phyloP scores from a whole-genome alignment of 495 filamentous ascomycete species.

The Hyaloscypha hepaticicola region DNA sequence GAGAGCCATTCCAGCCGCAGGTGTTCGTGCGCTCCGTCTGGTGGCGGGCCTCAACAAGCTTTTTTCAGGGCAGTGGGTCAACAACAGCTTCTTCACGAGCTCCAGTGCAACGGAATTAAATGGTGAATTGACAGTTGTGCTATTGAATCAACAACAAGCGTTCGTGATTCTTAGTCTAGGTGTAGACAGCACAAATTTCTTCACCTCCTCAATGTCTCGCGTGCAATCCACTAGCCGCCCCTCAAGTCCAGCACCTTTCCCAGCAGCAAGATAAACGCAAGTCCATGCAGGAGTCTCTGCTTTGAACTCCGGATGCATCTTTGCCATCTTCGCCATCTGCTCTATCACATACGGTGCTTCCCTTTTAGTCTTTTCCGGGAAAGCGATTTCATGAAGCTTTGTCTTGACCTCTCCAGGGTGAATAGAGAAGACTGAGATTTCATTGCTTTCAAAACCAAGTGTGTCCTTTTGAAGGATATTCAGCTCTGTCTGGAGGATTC shows the following conservation, averaged over 20 bases:
- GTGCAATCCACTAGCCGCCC: slow-evolving; percentile 23
- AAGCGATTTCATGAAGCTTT: slow-evolving; percentile 19
- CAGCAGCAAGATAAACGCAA: slow-evolving; percentile 24
- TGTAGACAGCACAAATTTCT: slow-evolving; percentile 5
- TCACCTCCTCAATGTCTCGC: slow-evolving; percentile 23
- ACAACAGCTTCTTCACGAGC: no score
- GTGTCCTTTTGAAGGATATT: slow-evolving; percentile 16
- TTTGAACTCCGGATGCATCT: slow-evolving; percentile 13
- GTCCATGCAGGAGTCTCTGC: slow-evolving; percentile 22
- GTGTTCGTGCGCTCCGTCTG: neutral
- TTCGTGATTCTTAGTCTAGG: slow-evolving; percentile 15
- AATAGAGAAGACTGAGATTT: slow-evolving; percentile 20
- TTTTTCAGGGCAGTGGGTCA: no score
- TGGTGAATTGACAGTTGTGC: neutral
- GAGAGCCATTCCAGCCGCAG: neutral
- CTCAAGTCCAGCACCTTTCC: slow-evolving; percentile 15
- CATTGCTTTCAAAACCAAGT: slow-evolving; percentile 13
- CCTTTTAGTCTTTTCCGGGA: slow-evolving; percentile 19
- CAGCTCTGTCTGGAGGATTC: slow-evolving; percentile 17
- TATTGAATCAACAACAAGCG: slow-evolving; percentile 14
- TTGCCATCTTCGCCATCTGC: slow-evolving; percentile 17
- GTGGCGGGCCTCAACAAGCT: neutral
- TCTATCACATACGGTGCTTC: slow-evolving; percentile 25
- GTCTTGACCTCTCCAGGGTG: slow-evolving; percentile 24
- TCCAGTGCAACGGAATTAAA: no score